phyloP scores from a whole-genome alignment of 495 filamentous ascomycete genomes.

The Lasiosphaeria miniovina region DNA sequence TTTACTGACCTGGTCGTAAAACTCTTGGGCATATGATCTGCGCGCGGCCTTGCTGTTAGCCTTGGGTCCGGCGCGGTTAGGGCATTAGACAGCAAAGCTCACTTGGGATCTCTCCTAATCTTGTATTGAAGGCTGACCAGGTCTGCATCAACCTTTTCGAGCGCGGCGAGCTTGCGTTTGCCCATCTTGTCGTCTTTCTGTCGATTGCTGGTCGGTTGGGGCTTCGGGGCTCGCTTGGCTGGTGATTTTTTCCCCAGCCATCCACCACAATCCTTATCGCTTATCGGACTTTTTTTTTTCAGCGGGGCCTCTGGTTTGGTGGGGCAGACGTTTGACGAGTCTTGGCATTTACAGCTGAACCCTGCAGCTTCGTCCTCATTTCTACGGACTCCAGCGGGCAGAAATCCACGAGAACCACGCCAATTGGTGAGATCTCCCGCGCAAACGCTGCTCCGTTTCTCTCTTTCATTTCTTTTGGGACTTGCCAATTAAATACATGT shows the following conservation, averaged over 20 bases:
- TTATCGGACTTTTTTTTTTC: constrained; percentile 20
- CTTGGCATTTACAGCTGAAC: too few relatives aligned
- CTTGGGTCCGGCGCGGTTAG: too few relatives aligned
- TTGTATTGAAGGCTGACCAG: constrained; percentile 86
- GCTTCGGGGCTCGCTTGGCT: neutral
- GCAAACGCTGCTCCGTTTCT: too few relatives aligned
- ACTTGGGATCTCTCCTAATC: constrained; percentile 78
- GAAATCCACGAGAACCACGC: too few relatives aligned
- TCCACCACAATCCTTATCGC: constrained; percentile 19
- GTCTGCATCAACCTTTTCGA: constrained; percentile 94
- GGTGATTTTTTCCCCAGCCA: constrained; percentile 10
- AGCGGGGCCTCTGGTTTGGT: too few relatives aligned
- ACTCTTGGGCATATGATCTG: constrained; percentile 82
- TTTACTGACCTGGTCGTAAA: constrained; percentile 58
- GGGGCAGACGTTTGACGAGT: too few relatives aligned
- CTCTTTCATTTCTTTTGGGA: too few relatives aligned
- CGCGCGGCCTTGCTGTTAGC: neutral
- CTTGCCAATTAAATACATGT: too few relatives aligned
- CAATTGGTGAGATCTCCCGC: too few relatives aligned
- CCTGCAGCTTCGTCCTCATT: too few relatives aligned
- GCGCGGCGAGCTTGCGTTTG: constrained; percentile 82
- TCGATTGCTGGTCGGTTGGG: neutral
- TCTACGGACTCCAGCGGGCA: too few relatives aligned
- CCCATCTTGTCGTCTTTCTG: constrained; percentile 52
- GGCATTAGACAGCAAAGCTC: constrained; percentile 26